Evolutionary conservation across 805 yeast genomes (phyloP).

Genomic region (Saccharomycopsis olivae): DNA sequence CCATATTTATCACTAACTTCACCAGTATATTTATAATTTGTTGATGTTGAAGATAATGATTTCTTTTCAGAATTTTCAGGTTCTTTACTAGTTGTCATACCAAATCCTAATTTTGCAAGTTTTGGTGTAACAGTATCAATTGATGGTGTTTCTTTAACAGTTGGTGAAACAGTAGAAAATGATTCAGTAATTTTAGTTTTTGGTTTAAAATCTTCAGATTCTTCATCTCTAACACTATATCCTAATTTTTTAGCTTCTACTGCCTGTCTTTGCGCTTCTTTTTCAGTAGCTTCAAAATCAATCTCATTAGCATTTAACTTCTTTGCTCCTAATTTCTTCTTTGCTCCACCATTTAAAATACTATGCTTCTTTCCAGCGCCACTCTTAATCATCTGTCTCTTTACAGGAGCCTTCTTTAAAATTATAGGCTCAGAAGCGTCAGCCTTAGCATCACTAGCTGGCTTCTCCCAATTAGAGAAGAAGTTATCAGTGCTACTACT

Average conservation of each 20-base stretch:
- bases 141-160: slow-evolving; percentile 11
- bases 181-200: neutral
- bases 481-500: slow-evolving; percentile 63
- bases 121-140: slow-evolving; percentile 50
- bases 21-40: slow-evolving; percentile 57
- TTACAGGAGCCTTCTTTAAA: slow-evolving; percentile 7
- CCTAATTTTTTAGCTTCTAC: slow-evolving; percentile 44
- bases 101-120: slow-evolving; percentile 80
- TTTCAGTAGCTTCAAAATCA: slow-evolving; percentile 59
- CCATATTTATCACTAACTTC: slow-evolving; percentile 74
- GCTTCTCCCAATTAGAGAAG: slow-evolving; percentile 85
- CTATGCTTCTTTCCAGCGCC: slow-evolving; percentile 29
- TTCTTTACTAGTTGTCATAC: slow-evolving; percentile 63
- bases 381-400: slow-evolving; percentile 17
- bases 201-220: slow-evolving; percentile 8
- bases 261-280: slow-evolving; percentile 74
- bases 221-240: slow-evolving; percentile 27
- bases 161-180: neutral
- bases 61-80: slow-evolving; percentile 23
- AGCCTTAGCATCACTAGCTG: slow-evolving; percentile 36
- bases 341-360: slow-evolving; percentile 36
- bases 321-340: slow-evolving; percentile 49
- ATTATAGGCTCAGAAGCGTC: slow-evolving; percentile 21
- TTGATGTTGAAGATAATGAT: slow-evolving; percentile 29
- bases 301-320: slow-evolving; percentile 40